Base-by-base conservation (phyloP, 176 grass and related monocot species). In the Miscanthus lutarioriparius region DNA sequence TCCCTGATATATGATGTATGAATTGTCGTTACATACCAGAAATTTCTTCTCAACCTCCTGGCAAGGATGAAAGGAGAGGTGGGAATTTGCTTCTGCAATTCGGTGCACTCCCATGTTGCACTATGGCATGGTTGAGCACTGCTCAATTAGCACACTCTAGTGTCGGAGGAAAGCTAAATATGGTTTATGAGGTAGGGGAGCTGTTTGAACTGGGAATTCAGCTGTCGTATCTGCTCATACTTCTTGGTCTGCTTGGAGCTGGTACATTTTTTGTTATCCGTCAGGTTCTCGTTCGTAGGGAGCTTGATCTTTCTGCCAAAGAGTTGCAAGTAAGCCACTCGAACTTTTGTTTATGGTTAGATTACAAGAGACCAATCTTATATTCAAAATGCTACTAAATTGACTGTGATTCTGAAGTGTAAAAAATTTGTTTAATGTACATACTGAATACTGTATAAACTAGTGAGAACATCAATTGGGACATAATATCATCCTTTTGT, bases 221-320 rank as follows among this genome's bases (percentile, higher is more conserved):
- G 43, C 81, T 98, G 15, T 95, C 93, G 12, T 98, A 95, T 83
- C 85, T 98, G 61, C 87, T 98, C 25, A 90, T 91, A 75, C 79
- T 98, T 64, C 83, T 98, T 47, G 96, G 89, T 4, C 91, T 98
- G 16, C 96, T 98, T 78, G 93, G 96, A 77, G 90, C 87, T 87
- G 96, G 96, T 47, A 86, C 93, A 39, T 98, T 98, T 69, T 98
- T 82, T 62, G 93, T 98, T 62, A 93, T 98, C 64, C 93, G 93
- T 33, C 96, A 98, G 73, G 96, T 98, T 68, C 96, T 98, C 12
- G 91, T 98, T 33, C 93, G 96, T 56, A 73, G 96, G 17, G 96
- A 98, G 79, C 93, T 98, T n/a, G 96, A 98, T 75, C 93, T 98
- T 88, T 98, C 96, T 81, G 96, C 96, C 8, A 98, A 98, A 91